phyloP scores from a whole-genome alignment of 2,329 filamentous ascomycete species.

The Aspergillus ibericus region DNA sequence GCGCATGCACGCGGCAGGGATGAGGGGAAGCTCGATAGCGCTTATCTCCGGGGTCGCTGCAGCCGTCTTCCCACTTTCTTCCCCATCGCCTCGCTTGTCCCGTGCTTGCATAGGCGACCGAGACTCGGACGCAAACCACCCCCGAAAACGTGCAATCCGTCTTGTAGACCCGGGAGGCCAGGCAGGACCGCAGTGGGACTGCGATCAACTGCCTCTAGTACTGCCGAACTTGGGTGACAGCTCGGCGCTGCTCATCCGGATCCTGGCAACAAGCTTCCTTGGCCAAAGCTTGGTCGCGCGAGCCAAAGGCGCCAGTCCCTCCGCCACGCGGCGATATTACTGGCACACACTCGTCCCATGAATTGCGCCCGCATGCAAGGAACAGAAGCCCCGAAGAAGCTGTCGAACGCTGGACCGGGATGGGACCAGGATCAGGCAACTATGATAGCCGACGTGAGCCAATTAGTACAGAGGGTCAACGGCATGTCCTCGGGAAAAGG shows the following conservation, averaged over 20 bases:
- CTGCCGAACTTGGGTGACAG: neutral
- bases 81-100: neutral
- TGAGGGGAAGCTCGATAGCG: neutral
- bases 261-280: neutral
- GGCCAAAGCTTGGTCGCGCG: neutral
- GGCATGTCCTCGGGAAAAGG: neutral
- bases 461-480: neutral
- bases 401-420: neutral
- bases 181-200: neutral
- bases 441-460: neutral
- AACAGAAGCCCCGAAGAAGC: neutral
- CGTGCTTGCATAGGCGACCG: neutral
- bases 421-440: neutral
- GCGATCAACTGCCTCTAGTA: neutral
- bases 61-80: neutral
- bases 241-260: neutral
- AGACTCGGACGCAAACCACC: neutral
- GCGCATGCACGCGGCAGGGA: neutral
- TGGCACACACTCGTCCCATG: neutral
- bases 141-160: neutral
- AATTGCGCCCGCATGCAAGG: neutral
- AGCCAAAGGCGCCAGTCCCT: neutral
- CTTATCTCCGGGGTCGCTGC: neutral
- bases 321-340: neutral
- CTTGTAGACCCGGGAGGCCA: neutral